Base-by-base conservation (phyloP, 2,329 filamentous ascomycete species). In the Cadophora sp. region DNA sequence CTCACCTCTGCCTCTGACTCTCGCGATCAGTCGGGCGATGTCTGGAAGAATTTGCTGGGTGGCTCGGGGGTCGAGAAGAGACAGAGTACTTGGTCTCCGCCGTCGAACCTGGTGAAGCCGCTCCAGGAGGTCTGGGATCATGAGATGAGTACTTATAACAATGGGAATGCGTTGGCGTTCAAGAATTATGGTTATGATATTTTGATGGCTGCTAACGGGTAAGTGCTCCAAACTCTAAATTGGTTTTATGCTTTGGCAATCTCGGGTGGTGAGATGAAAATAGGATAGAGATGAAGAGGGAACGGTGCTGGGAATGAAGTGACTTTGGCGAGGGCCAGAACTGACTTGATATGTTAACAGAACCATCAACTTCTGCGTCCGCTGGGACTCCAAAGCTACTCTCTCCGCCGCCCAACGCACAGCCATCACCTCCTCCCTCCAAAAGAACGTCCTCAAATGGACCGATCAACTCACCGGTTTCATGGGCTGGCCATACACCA, bases 391-490 rank as follows among this genome's bases (percentile, higher is more conserved):
- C 0, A 77, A 71, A 27, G 71, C 76, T 4, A 73, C 76, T 1
- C 78, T 82, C 8, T 79, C 78, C 0, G 79, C 78, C 8, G 80
- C 76, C 1, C 78, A 83, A 67, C 80, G 82, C 16, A 74, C 73
- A 16, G 72, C 80, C 62, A 73, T 83, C 34, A 77, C 80, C 53
- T 64, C 74, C 4, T 78, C 79, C 0, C 73, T 81, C 4, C 75
- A 79, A 61, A 73, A 73, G 37, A 77, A 78, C 16, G 80, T 81
- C 73, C 75, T 79, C 62, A 79, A 79, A 66, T 83, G 80, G 81
- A 81, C 81, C 65, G 79, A 80, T 64, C 79, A 80, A 70, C 76
- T 83, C 48, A 79, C 80, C 24, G 81, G 81, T 19, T 84, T 79
- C 60, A 81, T 83, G 43, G 79, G 78, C 63, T 84, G 81, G 73